Base-by-base conservation (phyloP, 1,284 basidiomycete species). In the Cryptococcus sp. region DNA sequence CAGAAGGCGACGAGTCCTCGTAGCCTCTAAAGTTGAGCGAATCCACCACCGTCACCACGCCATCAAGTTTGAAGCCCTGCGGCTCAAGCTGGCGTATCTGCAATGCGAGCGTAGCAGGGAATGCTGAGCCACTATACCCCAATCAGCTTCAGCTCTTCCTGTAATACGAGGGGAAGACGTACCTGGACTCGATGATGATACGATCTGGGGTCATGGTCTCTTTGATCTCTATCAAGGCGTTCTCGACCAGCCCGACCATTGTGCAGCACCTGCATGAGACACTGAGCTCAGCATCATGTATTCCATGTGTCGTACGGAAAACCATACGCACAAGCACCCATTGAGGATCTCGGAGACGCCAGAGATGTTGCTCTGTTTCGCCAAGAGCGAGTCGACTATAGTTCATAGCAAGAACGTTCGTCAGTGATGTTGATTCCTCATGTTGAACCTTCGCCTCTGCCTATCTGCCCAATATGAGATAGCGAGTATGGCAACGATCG, bases 171-270 rank as follows among this genome's bases (percentile, higher is more conserved):
- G 5, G 13, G 23, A 25, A 25, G 34, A 80, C 85, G 58, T 69
- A 91, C 89, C 90, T 93, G 81, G 89, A 91, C 79, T 95, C 92
- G 64, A 95, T 90, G 68, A 95, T 88, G 67, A 95, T 93, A 46
- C 92, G 82, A 75, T 95, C 90, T 1, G 91, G 91, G 39, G 81
- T 79, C 75, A 84, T 91, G 65, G 86, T 89, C 45, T 93, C 91
- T 88, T 85, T 81, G 58, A 95, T 93, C 73, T 94, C 92, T 40
- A 92, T 75, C 45, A 94, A 78, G 7, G 92, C 92, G 16, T 82
- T 90, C 77, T 93, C 88, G 85, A 95, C 92, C 67, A 93, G 89
- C 3, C 92, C 92, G 34, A 94, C 91, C 40, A 94, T 85, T 1
- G 93, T 88, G 72, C 91, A 93, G 70, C 91, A 93, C 84, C 89